Evolutionary conservation across 768 basidiomycete species (phyloP).

Genomic region (Calocybe cyanea): DNA sequence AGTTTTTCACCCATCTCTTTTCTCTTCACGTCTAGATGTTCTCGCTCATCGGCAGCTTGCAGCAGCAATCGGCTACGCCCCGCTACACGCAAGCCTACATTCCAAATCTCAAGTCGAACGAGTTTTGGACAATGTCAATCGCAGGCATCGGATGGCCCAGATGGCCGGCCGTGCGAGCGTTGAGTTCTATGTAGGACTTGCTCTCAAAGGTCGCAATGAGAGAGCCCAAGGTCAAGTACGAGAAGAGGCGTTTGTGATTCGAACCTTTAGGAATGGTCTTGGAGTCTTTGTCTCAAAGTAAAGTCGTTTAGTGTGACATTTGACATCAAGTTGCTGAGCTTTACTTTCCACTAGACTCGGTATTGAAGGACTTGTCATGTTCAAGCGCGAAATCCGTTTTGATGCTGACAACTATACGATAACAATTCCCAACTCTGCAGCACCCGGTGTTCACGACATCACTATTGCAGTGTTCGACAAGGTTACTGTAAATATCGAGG

Average conservation of each 20-base stretch:
- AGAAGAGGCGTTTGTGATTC: conserved; percentile 91
- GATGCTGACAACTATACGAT: conserved; percentile 91
- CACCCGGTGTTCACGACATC: conserved; percentile 33
- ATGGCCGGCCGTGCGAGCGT: conserved; percentile 96
- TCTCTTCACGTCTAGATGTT: conserved; percentile 61
- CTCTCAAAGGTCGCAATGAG: conserved; percentile 68
- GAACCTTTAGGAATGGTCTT: conserved; percentile 91
- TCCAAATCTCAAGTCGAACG: conserved; percentile 87
- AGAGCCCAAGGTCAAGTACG: conserved; percentile 41
- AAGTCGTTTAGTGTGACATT: conserved; percentile 21
- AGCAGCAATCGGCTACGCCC: conserved; percentile 79
- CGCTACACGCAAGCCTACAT: conserved; percentile 85
- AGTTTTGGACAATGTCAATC: conserved; percentile 81
- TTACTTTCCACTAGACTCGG: conserved; percentile 58
- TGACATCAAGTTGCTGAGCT: no score
- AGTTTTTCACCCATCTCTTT: neutral
- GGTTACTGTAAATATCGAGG: conserved; percentile 83
- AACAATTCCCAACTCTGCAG: conserved; percentile 48
- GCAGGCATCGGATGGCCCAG: conserved; percentile 93
- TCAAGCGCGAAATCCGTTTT: conserved; percentile 86
- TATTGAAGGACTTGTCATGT: conserved; percentile 90
- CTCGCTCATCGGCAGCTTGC: conserved; percentile 91
- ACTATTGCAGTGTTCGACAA: conserved; percentile 91
- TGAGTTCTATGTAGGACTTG: conserved; percentile 95
- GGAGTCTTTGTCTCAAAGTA: conserved; percentile 96